These are phyloP conservation scores for Hypomyces rosellus DNA, from an alignment of 2,329 filamentous ascomycete genomes.

Conservation along the genomic window DNA sequence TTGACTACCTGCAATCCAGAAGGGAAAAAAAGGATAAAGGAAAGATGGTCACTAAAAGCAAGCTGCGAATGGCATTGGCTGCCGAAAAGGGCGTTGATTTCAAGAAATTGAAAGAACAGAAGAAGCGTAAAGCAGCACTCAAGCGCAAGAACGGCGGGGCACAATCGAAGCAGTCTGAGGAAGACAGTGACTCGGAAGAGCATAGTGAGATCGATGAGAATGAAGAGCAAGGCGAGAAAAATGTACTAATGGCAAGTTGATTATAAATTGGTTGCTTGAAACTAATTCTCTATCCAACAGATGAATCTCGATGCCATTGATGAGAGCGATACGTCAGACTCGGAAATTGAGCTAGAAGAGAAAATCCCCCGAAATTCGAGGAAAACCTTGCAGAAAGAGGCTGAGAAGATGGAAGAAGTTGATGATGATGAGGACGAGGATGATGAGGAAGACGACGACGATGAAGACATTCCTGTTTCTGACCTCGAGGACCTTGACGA, in stretches of 20 bases:
- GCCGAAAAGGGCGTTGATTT: constrained; percentile 50
- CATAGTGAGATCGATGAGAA: constrained; percentile 24
- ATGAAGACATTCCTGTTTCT: constrained; percentile 83
- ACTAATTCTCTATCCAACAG: constrained; percentile 21
- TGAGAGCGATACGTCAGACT: constrained; percentile 59
- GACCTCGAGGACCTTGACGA: constrained; percentile 74
- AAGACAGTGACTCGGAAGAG: constrained; percentile 32
- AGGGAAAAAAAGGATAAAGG: too few species aligned
- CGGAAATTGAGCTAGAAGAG: constrained; percentile 70
- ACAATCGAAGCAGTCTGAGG: constrained; percentile 18
- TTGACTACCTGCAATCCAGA: too few species aligned
- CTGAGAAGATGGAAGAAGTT: constrained; percentile 36
- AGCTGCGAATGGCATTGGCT: constrained; percentile 47
- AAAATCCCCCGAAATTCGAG: constrained; percentile 49
- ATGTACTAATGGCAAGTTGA: constrained; percentile 14
- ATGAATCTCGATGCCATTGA: constrained; percentile 51
- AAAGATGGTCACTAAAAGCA: constrained; percentile 39
- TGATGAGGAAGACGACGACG: constrained; percentile 67
- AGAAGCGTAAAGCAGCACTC: constrained; percentile 39
- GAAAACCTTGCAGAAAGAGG: constrained; percentile 14
- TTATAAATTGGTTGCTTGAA: neutral
- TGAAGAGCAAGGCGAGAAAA: constrained; percentile 28
- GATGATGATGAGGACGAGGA: constrained; percentile 47
- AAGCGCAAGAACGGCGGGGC: constrained; percentile 29
- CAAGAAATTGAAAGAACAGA: constrained; percentile 44